A percentile compares a stretch with the other conserved stretches of the same genome.
phyloP scores from a whole-genome alignment of 805 yeast species.

The Saturnispora hagleri region DNA sequence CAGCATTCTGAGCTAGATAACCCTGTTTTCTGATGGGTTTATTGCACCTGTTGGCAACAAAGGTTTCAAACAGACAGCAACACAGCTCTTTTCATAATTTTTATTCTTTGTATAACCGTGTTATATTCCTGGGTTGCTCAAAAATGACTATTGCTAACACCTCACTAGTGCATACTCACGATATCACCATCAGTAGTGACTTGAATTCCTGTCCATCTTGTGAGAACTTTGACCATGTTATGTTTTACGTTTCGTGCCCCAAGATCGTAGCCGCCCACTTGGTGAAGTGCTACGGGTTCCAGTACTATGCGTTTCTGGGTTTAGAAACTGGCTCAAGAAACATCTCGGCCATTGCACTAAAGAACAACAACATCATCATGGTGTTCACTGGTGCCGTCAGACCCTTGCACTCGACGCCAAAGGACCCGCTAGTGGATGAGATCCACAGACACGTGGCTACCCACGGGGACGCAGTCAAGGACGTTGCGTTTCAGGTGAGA shows the following conservation, averaged over 20 bases:
- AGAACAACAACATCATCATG: constrained; percentile 44
- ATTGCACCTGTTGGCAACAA: too few relatives aligned
- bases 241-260: constrained; percentile 69
- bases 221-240: constrained; percentile 52
- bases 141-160: constrained; percentile 1
- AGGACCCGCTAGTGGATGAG: constrained; percentile 17
- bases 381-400: constrained; percentile 36
- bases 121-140: not conserved
- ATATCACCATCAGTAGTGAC: not conserved
- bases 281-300: constrained; percentile 51
- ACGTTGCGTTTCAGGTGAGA: constrained; percentile 57
- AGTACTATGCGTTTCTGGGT: constrained; percentile 51
- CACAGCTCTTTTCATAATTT: too few relatives aligned
- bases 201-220: constrained; percentile 2
- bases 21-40: too few relatives aligned
- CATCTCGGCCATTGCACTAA: constrained; percentile 50
- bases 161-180: not conserved
- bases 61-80: too few relatives aligned
- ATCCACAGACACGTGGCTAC: constrained; percentile 37
- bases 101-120: not conserved
- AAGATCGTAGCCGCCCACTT: constrained; percentile 50
- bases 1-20: too few relatives aligned
- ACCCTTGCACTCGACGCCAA: constrained; percentile 15
- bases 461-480: constrained; percentile 81
- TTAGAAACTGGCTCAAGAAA: constrained; percentile 58